Conservation (phyloP, 371 early-diverging fungal species). For the Cokeromyces recurvatus region DNA sequence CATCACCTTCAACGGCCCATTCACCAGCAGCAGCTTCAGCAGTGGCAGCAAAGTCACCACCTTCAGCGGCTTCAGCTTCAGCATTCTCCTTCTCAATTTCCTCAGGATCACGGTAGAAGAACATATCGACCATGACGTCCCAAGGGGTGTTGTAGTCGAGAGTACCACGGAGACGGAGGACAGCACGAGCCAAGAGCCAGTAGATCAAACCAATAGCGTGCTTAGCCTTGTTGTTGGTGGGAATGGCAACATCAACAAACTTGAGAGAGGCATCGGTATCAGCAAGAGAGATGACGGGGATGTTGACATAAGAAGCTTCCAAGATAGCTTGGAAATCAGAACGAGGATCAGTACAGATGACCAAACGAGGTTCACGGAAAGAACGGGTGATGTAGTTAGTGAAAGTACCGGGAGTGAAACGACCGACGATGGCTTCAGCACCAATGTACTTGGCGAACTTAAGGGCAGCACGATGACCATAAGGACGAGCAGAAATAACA, state of each 20-base stretch:
- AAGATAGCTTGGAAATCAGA: slow-evolving; percentile 98
- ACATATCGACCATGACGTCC: slow-evolving; percentile 98
- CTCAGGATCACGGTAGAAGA: slow-evolving; percentile 95
- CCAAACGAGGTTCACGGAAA: slow-evolving; percentile 98
- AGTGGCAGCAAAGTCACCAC: slow-evolving; percentile 20
- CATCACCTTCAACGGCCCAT: slow-evolving; percentile 33
- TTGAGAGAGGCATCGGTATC: slow-evolving; percentile 96
- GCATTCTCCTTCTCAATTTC: slow-evolving; percentile 77
- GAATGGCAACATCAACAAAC: slow-evolving; percentile 98
- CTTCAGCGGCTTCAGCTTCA: slow-evolving; percentile 21
- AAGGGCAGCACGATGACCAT: slow-evolving; percentile 98
- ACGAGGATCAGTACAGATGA: slow-evolving; percentile 98
- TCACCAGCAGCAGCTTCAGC: slow-evolving; percentile 22
- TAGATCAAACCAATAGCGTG: slow-evolving; percentile 96
- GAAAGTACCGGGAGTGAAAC: slow-evolving; percentile 99
- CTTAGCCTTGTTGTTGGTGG: slow-evolving; percentile 99
- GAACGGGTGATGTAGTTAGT: slow-evolving; percentile 99
- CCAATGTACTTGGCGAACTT: slow-evolving; percentile 98
- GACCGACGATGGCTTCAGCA: slow-evolving; percentile 97
- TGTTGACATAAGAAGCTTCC: slow-evolving; percentile 99
- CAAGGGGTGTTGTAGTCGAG: slow-evolving; percentile 80
- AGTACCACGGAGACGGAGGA: slow-evolving; percentile 96
- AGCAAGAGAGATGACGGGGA: slow-evolving; percentile 98
- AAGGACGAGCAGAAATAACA: slow-evolving; percentile 96
- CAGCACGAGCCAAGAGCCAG: slow-evolving; percentile 97